Evolutionary conservation across 169 alveolate species (phyloP), one percentile per base, ranked within the genome.

Genomic region (Besnoitia besnoiti): DNA sequence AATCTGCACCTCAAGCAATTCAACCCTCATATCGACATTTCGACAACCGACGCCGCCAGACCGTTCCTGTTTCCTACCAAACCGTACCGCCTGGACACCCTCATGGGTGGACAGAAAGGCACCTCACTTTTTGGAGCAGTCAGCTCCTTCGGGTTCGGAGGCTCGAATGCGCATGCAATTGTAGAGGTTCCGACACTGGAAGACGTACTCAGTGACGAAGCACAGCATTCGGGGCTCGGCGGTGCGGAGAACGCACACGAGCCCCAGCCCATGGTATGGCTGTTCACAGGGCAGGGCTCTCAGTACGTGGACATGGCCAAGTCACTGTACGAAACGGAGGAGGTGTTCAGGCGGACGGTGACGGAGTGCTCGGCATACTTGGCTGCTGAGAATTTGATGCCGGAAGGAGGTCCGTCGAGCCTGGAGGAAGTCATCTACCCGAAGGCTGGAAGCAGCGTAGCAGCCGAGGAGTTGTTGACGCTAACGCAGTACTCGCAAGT

Each of bases 91-190:
- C 95, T 94, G 49, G 55, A 33, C 8, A 33, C 85, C 0, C n/a
- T 21, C 61, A 61, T 82, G 12, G 67, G 62, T 5, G 76, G 77
- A 47, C 49, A 47, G 10, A 50, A 40, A 40, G 51, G 27, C 35
- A 59, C 33, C 4, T 30, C 91, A 39, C 33, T 87, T n/a, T 73
- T 94, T 19, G 94, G 96, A 2, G 95, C 92, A 4, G 95, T 94
- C 47, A 87, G 94, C 40, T 92, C 96, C 4, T 94, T 94, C 55
- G 96, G 96, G 46, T 94, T 94, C 80, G 96, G 96, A 62, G 95
- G 96, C 44, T 77, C 96, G 62, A 82, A 82, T 82, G 89, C 89
- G 8, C 89, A 82, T 33, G 89, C 89, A 35, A 35, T 82, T 14
- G 89, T 82, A 24, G 89, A 82, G 89, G 75, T 82, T 80, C 87